Percentiles rank a stretch among this genome's conserved stretches.
Evolutionary conservation across 176 grass and related monocot species (phyloP).

Genomic region (Cymbopogon citratus): DNA sequence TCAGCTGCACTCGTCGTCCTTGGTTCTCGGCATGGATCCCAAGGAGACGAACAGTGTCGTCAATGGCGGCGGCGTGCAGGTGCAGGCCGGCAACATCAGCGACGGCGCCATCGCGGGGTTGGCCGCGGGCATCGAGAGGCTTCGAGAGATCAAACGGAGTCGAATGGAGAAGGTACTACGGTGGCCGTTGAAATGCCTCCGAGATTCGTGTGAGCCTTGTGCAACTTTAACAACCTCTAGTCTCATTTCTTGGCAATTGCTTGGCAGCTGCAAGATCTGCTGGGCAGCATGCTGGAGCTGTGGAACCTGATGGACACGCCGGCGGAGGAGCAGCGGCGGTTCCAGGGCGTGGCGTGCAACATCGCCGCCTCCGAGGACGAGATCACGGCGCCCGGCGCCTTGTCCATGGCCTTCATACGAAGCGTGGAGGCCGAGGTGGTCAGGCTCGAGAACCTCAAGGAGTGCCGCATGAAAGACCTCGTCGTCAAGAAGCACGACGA

Average conservation of each 20-base stretch:
- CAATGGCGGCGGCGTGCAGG: neutral
- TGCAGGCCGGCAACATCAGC: constrained; percentile 26
- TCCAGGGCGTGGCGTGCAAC: constrained; percentile 80
- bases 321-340: constrained; percentile 72
- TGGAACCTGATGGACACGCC: constrained; percentile 97
- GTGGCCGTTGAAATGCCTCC: too few species aligned
- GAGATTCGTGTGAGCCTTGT: too few species aligned
- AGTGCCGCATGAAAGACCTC: constrained; percentile 67
- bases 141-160: constrained; percentile 51
- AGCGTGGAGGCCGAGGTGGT: constrained; percentile 71
- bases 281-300: constrained; percentile 69
- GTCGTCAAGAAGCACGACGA: constrained; percentile 64
- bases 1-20: constrained; percentile 40
- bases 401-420: constrained; percentile 52
- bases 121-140: constrained; percentile 39
- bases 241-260: too few species aligned
- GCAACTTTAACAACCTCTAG: too few species aligned
- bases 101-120: constrained; percentile 40
- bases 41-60: neutral
- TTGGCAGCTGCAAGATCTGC: constrained; percentile 75
- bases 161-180: constrained; percentile 43
- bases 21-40: constrained; percentile 60
- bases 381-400: constrained; percentile 57
- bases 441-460: constrained; percentile 77
- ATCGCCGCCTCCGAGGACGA: constrained; percentile 90